phyloP scores from a whole-genome alignment of 2,329 filamentous ascomycete species.

The Rachicladosporium sp. region DNA sequence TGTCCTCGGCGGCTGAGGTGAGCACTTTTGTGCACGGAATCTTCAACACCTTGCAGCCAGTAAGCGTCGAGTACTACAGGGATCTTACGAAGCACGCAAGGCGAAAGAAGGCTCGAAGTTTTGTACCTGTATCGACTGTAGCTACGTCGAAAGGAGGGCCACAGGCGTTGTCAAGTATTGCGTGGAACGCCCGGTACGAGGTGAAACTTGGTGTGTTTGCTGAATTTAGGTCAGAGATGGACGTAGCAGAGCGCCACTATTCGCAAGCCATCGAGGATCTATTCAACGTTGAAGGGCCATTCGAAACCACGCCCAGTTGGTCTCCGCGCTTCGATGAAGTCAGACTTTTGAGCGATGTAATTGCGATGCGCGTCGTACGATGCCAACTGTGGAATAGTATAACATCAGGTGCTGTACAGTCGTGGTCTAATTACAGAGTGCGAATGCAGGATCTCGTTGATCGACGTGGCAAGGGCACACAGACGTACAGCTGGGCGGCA shows the following conservation, averaged over 20 bases:
- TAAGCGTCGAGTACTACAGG: slow-evolving; percentile 79
- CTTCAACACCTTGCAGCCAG: slow-evolving; percentile 58
- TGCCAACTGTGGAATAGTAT: slow-evolving; percentile 72
- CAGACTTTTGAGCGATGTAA: slow-evolving; percentile 70
- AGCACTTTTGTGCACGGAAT: slow-evolving; percentile 62
- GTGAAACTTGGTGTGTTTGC: slow-evolving; percentile 89
- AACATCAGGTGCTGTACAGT: slow-evolving; percentile 64
- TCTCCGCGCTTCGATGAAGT: slow-evolving; percentile 83
- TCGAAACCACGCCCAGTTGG: slow-evolving; percentile 84
- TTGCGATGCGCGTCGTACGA: slow-evolving; percentile 68
- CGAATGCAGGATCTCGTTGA: slow-evolving; percentile 68
- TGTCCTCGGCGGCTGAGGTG: slow-evolving; percentile 58
- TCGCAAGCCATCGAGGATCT: slow-evolving; percentile 77
- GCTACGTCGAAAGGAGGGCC: slow-evolving; percentile 59
- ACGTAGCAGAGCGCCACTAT: slow-evolving; percentile 72
- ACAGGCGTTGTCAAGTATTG: slow-evolving; percentile 66
- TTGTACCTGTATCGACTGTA: slow-evolving; percentile 68
- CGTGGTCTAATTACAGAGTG: slow-evolving; percentile 67
- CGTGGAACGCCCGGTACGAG: slow-evolving; percentile 90
- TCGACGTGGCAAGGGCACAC: slow-evolving; percentile 68
- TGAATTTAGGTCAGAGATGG: slow-evolving; percentile 87
- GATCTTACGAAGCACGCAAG: slow-evolving; percentile 86
- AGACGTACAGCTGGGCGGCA: slow-evolving; percentile 85
- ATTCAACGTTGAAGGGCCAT: slow-evolving; percentile 62
- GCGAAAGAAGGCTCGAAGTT: slow-evolving; percentile 69